Percentiles rank a stretch among this genome's conserved stretches.
Conservation (phyloP, 306 rosid species). For the Begonia peltatifolia region DNA sequence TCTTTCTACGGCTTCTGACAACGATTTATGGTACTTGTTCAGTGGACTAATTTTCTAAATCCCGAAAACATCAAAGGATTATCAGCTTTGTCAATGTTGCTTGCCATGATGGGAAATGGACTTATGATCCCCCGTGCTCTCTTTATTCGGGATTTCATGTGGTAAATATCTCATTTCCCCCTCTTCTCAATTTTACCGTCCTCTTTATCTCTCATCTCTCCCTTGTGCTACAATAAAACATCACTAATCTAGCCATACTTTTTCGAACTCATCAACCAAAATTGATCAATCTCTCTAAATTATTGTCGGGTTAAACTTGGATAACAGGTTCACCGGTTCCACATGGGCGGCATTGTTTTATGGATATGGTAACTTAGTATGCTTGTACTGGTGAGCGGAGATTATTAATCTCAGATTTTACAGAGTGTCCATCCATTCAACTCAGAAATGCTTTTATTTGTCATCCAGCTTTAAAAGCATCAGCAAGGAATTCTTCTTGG, state of each 20-base stretch:
- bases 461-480: slow-evolving; percentile 45
- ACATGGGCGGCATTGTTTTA: slow-evolving; percentile 72
- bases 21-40: slow-evolving; percentile 15
- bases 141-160: slow-evolving; percentile 77
- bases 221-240: not conserved
- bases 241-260: not conserved
- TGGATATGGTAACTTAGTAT: slow-evolving; percentile 80
- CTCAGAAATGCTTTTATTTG: not conserved
- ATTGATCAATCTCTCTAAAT: not conserved
- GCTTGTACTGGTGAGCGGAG: slow-evolving; percentile 53
- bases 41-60: slow-evolving; percentile 95
- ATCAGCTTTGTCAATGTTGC: slow-evolving; percentile 84
- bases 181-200: not conserved
- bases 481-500: slow-evolving; percentile 63
- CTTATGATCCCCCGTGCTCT: slow-evolving; percentile 80
- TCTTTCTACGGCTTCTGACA: slow-evolving; percentile 3
- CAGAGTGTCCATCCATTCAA: slow-evolving; percentile 3
- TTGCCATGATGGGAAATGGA: slow-evolving; percentile 92
- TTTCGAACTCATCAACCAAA: not conserved
- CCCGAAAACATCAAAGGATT: slow-evolving; percentile 94
- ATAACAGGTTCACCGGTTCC: slow-evolving; percentile 71
- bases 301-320: slow-evolving; percentile 6
- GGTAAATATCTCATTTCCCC: slow-evolving; percentile 34
- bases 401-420: slow-evolving; percentile 5
- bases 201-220: no score